Percentiles rank a stretch among this genome's conserved stretches.
phyloP scores from a whole-genome alignment of 2,329 filamentous ascomycete species.

The Microsporum canis region DNA sequence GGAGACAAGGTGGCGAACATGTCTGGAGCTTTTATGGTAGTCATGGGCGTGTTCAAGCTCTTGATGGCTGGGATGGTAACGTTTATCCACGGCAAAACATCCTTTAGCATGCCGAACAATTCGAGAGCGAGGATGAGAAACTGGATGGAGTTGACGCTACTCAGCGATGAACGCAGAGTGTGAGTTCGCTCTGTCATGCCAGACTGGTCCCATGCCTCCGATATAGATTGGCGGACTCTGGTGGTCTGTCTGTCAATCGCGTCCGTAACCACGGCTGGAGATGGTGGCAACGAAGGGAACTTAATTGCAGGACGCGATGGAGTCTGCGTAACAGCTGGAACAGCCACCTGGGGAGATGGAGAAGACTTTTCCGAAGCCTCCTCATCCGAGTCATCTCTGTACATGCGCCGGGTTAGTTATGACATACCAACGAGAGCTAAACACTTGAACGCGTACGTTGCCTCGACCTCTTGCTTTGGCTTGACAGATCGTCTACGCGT shows the following conservation, averaged over 20 bases:
- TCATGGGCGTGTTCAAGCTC: slow-evolving; percentile 45
- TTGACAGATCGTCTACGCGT: slow-evolving; percentile 34
- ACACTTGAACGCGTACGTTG: slow-evolving; percentile 12
- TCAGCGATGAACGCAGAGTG: slow-evolving; percentile 56
- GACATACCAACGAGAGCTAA: too few relatives aligned
- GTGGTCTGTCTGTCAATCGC: slow-evolving; percentile 56
- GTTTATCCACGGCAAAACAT: slow-evolving; percentile 60
- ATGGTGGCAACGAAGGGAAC: slow-evolving; percentile 60
- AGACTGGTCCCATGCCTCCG: slow-evolving; percentile 26
- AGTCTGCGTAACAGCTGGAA: slow-evolving; percentile 16
- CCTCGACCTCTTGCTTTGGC: slow-evolving; percentile 28
- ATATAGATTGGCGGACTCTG: slow-evolving; percentile 26
- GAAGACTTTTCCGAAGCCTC: slow-evolving; percentile 28
- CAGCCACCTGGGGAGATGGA: slow-evolving; percentile 39
- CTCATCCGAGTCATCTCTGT: slow-evolving; percentile 18
- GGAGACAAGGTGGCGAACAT: slow-evolving; percentile 64
- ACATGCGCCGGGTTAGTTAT: background rate
- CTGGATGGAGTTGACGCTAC: slow-evolving; percentile 55
- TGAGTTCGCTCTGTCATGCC: slow-evolving; percentile 41
- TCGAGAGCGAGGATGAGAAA: slow-evolving; percentile 58
- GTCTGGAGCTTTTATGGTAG: slow-evolving; percentile 62
- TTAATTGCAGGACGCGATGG: slow-evolving; percentile 34
- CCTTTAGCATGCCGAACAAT: slow-evolving; percentile 54
- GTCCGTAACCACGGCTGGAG: slow-evolving; percentile 64
- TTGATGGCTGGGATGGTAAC: slow-evolving; percentile 56